Conservation (phyloP, 1,139 yeast species). For the Suhomyces bribrorum region DNA sequence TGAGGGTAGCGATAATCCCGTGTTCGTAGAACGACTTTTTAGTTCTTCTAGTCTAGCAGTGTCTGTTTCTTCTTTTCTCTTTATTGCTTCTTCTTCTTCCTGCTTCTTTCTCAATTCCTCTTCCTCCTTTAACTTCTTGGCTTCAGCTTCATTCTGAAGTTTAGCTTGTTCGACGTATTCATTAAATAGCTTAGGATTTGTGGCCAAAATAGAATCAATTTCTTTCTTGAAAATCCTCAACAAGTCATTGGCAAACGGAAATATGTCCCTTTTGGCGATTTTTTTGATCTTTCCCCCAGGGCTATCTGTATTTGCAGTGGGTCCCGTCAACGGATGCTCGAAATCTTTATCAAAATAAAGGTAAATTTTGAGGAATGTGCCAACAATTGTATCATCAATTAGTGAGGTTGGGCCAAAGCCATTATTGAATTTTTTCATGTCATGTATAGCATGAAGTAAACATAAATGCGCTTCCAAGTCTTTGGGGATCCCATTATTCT, state of each 20-base stretch:
- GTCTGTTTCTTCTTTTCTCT: slow-evolving; percentile 4
- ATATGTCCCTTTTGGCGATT: slow-evolving; percentile 47
- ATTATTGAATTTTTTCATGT: slow-evolving; percentile 69
- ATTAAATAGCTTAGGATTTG: slow-evolving; percentile 35
- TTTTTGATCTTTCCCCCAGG: slow-evolving; percentile 40
- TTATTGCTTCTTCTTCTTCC: slow-evolving; percentile 2
- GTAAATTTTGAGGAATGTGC: slow-evolving; percentile 58
- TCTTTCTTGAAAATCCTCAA: slow-evolving; percentile 31
- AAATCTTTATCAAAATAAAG: slow-evolving; percentile 19
- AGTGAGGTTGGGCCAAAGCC: slow-evolving; percentile 82
- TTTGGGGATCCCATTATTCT: slow-evolving; percentile 31
- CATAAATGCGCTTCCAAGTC: slow-evolving; percentile 36
- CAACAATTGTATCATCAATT: slow-evolving; percentile 72
- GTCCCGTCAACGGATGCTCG: slow-evolving; percentile 3
- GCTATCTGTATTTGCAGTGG: slow-evolving; percentile 20
- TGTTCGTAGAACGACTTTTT: neutral
- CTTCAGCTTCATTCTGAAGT: slow-evolving; percentile 7
- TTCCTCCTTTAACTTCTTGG: slow-evolving; percentile 1
- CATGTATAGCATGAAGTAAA: slow-evolving; percentile 56
- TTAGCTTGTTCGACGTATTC: slow-evolving; percentile 32
- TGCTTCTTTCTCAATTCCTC: slow-evolving; percentile 2
- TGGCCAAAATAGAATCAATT: slow-evolving; percentile 34
- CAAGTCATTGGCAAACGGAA: slow-evolving; percentile 43
- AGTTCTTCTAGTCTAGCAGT: slow-evolving; percentile 1
- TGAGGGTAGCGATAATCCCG: neutral